Evolutionary conservation across 768 basidiomycete genomes (phyloP).

Genomic region (Psilocybe cubensis): DNA sequence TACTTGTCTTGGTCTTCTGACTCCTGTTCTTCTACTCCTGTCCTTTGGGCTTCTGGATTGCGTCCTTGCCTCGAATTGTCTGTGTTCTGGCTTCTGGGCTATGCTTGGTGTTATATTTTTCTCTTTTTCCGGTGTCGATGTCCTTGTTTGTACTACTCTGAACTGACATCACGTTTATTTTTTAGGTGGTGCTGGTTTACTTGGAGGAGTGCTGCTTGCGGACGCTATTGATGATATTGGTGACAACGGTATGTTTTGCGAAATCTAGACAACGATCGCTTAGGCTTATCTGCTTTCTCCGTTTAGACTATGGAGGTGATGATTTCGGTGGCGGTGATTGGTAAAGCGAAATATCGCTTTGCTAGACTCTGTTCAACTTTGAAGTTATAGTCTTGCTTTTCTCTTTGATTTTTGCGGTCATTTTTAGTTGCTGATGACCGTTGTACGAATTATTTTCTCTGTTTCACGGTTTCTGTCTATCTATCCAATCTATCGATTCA

Average conservation of each 20-base stretch:
- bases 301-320: conserved; percentile 17
- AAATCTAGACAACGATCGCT: background rate
- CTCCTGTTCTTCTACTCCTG: background rate
- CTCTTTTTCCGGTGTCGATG: too few relatives aligned
- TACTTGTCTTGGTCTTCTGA: too few relatives aligned
- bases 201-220: conserved; percentile 62
- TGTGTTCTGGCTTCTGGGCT: too few relatives aligned
- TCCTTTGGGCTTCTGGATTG: background rate
- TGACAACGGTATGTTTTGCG: conserved; percentile 11
- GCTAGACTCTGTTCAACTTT: background rate
- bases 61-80: too few relatives aligned
- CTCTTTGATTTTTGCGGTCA: background rate
- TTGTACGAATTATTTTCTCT: too few relatives aligned
- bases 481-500: background rate
- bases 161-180: conserved; percentile 1
- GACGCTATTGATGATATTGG: conserved; percentile 47
- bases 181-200: conserved; percentile 62
- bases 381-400: too few relatives aligned
- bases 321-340: conserved; percentile 19
- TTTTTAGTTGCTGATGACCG: background rate
- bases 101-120: too few relatives aligned
- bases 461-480: background rate
- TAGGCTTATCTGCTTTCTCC: background rate
- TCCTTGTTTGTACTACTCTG: background rate
- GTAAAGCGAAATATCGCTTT: conserved; percentile 2